Percentiles rank a stretch among this genome's conserved stretches.
phyloP scores from a whole-genome alignment of 805 yeast species.

The Teunomyces aglyptinius region DNA sequence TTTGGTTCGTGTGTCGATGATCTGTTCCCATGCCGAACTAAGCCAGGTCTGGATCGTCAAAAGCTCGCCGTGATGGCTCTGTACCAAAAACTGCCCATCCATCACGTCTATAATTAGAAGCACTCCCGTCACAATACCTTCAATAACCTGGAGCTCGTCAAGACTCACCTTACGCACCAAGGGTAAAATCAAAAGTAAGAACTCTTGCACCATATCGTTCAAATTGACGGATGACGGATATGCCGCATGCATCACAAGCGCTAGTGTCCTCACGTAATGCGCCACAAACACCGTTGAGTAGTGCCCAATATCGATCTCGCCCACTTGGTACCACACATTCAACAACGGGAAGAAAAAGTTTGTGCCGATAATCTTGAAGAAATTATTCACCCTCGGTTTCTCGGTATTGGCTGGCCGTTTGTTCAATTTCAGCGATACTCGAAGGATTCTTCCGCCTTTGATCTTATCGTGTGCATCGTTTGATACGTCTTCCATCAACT shows the following conservation, averaged over 20 bases:
- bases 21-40: constrained; percentile 28
- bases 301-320: constrained; percentile 45
- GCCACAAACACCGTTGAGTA: constrained; percentile 53
- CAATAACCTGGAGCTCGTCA: constrained; percentile 35
- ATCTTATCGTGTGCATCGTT: constrained; percentile 31
- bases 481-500: constrained; percentile 30
- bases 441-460: constrained; percentile 40
- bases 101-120: constrained; percentile 33
- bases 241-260: constrained; percentile 55
- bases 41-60: constrained; percentile 27
- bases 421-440: constrained; percentile 39
- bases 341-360: constrained; percentile 55
- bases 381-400: constrained; percentile 27
- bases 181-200: constrained; percentile 35
- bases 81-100: constrained; percentile 26
- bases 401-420: constrained; percentile 7
- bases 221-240: constrained; percentile 53
- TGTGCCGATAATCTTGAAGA: constrained; percentile 38
- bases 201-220: constrained; percentile 57
- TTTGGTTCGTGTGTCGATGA: constrained; percentile 37
- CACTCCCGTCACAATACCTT: constrained; percentile 38
- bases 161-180: constrained; percentile 15
- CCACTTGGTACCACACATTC: constrained; percentile 50
- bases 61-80: constrained; percentile 20
- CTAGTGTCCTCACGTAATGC: constrained; percentile 60